Evolutionary conservation across 805 yeast species (phyloP).

Genomic region (Cyberlindnera petersonii): DNA sequence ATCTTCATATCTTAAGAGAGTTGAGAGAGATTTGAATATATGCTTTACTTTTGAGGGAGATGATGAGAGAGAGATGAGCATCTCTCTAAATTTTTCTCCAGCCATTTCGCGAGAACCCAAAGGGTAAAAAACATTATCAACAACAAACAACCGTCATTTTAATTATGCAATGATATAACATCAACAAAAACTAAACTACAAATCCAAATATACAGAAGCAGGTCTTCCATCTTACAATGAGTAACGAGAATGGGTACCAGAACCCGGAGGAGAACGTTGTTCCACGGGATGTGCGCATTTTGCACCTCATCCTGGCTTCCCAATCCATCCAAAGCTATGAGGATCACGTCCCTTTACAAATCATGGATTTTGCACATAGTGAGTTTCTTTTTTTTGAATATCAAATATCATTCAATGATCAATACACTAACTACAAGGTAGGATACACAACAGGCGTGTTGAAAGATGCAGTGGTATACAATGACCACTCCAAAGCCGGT

Average conservation of each 20-base stretch:
- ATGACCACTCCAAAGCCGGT: constrained; percentile 64
- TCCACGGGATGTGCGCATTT: constrained; percentile 88
- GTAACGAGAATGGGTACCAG: constrained; percentile 2
- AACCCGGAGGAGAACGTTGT: constrained; percentile 30
- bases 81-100: no score
- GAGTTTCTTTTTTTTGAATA: constrained; percentile 18
- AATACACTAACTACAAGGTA: constrained; percentile 13
- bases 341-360: constrained; percentile 91
- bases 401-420: neutral
- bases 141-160: no score
- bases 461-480: constrained; percentile 84
- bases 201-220: neutral
- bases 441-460: constrained; percentile 81
- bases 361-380: constrained; percentile 94
- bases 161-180: no score
- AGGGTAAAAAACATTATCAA: no score
- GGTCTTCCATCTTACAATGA: constrained; percentile 2
- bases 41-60: no score
- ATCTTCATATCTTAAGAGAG: constrained; percentile 50
- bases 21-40: no score
- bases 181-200: neutral
- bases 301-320: constrained; percentile 88
- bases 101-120: no score
- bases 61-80: no score
- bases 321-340: constrained; percentile 90